Evolutionary conservation across 2,329 filamentous ascomycete genomes (phyloP).

Genomic region (Claviceps pazoutovae): DNA sequence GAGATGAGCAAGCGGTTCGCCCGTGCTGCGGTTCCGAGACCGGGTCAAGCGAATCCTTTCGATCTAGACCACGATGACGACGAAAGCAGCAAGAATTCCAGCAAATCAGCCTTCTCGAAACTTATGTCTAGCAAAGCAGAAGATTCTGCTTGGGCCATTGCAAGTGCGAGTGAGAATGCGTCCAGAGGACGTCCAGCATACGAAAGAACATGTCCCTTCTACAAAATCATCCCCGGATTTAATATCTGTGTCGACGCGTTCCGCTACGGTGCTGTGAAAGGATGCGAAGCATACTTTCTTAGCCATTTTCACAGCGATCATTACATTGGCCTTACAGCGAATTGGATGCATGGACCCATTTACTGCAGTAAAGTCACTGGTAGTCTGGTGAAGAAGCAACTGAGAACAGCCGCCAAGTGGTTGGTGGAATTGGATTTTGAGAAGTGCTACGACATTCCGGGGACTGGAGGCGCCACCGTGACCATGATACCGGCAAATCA

Average conservation of each 20-base stretch:
- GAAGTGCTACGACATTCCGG: conserved; percentile 60
- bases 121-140: conserved; percentile 90
- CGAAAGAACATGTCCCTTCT: conserved; percentile 87
- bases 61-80: conserved; percentile 24
- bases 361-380: conserved; percentile 91
- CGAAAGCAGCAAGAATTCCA: conserved; percentile 16
- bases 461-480: conserved; percentile 60
- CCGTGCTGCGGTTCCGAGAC: conserved; percentile 55
- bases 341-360: conserved; percentile 86
- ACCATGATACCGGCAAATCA: conserved; percentile 97
- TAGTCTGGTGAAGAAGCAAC: conserved; percentile 74
- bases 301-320: conserved; percentile 98
- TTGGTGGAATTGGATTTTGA: conserved; percentile 81
- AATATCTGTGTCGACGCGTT: conserved; percentile 93
- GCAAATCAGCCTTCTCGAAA: conserved; percentile 69
- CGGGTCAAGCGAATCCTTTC: conserved; percentile 72
- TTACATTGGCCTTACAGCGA: conserved; percentile 79
- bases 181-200: conserved; percentile 77
- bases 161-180: conserved; percentile 64
- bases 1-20: conserved; percentile 46
- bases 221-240: conserved; percentile 92
- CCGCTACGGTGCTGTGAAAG: conserved; percentile 82
- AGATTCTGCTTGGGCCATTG: conserved; percentile 76
- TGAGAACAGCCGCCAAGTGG: conserved; percentile 75
- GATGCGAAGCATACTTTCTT: conserved; percentile 87